Base-by-base conservation (phyloP, 176 grass and related monocot species). In the Saccharum spontaneum region DNA sequence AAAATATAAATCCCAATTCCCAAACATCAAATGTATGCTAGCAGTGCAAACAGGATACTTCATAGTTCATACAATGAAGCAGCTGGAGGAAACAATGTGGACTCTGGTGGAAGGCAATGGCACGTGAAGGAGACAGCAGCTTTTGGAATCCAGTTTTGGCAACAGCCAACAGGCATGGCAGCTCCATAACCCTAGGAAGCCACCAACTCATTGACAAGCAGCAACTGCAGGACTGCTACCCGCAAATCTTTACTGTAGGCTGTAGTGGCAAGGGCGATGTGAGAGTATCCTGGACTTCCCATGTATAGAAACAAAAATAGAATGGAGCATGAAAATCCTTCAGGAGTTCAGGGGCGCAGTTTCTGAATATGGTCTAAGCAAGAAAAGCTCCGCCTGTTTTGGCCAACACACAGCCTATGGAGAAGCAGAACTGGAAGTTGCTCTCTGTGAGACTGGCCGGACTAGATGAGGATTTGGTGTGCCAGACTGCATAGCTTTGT, bases 21-120 rank as follows among this genome's bases (percentile, higher is more conserved):
- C 26, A 73, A 84, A 66, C 33, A 88, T 50, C 46, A 88, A 44
- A 73, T 88, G 59, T 55, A 30, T 37, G n/a, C 76, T 75, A 84
- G 46, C 28, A 38, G 67, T 52, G 26, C 10, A 28, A 10, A 67
- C 40, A 79, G 68, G 61, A 72, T 79, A 67, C 45, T 24, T 61
- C n/a, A 61, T 61, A 24, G 57, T 80, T 72, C 54, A 73, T 75
- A 63, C 16, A 30, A 82, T 38, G 59, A 89, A 80, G 66, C 73
- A 10, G 59, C 55, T 41, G 11, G 2, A 28, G 57, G 34, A 22
- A 8, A 36, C 45, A 87, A 49, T 37, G 22, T 1, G 22, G 22
- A 17, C 40, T 41, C 8, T 4, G 36, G 22, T 10, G 50, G 20
- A 63, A 80, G 73, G 28, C 16, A 34, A 41, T 15, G 2, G 39